A percentile compares a stretch with the other conserved stretches of the same genome.
phyloP scores from a whole-genome alignment of 352 stramenopile species.

The Elongisporangium undulatum region DNA sequence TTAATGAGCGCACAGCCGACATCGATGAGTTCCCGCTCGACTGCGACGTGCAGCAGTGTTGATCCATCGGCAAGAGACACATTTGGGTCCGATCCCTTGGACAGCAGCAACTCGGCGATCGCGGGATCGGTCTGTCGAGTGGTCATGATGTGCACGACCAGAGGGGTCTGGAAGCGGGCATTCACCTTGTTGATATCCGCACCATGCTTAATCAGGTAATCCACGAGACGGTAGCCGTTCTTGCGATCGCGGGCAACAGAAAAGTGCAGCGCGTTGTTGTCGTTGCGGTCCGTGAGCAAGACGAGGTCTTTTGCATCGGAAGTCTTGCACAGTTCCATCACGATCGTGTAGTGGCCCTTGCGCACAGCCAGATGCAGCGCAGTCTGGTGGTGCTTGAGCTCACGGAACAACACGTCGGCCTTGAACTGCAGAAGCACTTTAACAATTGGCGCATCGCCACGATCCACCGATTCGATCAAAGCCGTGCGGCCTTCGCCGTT shows the following conservation, averaged over 20 bases:
- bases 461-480: slow-evolving; percentile 78
- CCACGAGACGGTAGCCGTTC: slow-evolving; percentile 73
- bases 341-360: slow-evolving; percentile 81
- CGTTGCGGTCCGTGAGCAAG: slow-evolving; percentile 73
- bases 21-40: slow-evolving; percentile 79
- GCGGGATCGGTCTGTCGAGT: slow-evolving; percentile 78
- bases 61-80: slow-evolving; percentile 77
- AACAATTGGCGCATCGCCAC: slow-evolving; percentile 67
- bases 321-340: slow-evolving; percentile 83
- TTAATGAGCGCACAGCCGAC: slow-evolving; percentile 69
- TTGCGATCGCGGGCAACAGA: slow-evolving; percentile 78
- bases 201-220: slow-evolving; percentile 83
- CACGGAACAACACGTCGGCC: slow-evolving; percentile 79
- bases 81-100: slow-evolving; percentile 59
- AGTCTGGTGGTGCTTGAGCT: slow-evolving; percentile 84
- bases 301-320: slow-evolving; percentile 61
- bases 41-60: slow-evolving; percentile 76
- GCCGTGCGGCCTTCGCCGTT: slow-evolving; percentile 73
- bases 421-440: slow-evolving; percentile 79
- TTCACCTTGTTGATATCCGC: slow-evolving; percentile 85
- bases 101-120: slow-evolving; percentile 71
- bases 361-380: slow-evolving; percentile 77
- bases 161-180: slow-evolving; percentile 63
- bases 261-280: slow-evolving; percentile 85
- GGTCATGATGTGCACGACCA: slow-evolving; percentile 85